Conservation (phyloP, 768 basidiomycete genomes). For the Piloderma croceum region DNA sequence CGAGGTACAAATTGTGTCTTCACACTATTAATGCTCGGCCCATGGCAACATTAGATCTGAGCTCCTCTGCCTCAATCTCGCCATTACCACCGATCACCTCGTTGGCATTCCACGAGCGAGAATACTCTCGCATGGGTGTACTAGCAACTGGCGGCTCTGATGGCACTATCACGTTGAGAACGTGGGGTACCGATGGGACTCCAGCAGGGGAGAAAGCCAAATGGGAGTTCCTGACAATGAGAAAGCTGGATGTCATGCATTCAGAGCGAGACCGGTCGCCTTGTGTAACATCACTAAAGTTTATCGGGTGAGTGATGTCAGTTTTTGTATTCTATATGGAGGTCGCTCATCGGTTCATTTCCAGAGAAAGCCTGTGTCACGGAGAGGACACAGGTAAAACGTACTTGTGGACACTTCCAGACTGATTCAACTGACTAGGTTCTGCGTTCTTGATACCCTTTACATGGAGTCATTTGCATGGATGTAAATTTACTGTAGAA, state of each 20-base stretch:
- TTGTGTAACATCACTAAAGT: conserved; percentile 72
- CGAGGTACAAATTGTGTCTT: conserved; percentile 59
- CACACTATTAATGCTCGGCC: conserved; percentile 85
- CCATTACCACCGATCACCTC: conserved; percentile 53
- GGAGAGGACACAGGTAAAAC: conserved; percentile 62
- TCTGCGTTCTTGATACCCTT: too few species aligned
- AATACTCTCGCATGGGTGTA: conserved; percentile 72
- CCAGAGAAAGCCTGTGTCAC: conserved; percentile 54
- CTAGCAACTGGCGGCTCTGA: conserved; percentile 78
- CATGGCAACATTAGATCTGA: conserved; percentile 66
- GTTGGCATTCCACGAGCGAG: conserved; percentile 83
- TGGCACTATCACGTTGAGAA: conserved; percentile 72
- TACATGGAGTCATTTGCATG: too few species aligned
- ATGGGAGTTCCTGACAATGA: conserved; percentile 71
- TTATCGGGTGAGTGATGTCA: conserved; percentile 56
- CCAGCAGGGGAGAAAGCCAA: conserved; percentile 57
- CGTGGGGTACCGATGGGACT: conserved; percentile 78
- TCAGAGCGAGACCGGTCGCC: conserved; percentile 29
- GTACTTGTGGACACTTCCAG: conserved; percentile 53
- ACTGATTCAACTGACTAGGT: too few species aligned
- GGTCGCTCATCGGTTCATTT: not conserved
- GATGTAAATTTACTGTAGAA: too few species aligned
- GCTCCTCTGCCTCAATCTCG: conserved; percentile 34
- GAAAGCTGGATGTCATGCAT: conserved; percentile 58
- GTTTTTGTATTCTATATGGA: not conserved